These are phyloP conservation scores for Eremochloa ophiuroides DNA, from an alignment of 176 grass and related monocot genomes.

Conservation along the genomic window DNA sequence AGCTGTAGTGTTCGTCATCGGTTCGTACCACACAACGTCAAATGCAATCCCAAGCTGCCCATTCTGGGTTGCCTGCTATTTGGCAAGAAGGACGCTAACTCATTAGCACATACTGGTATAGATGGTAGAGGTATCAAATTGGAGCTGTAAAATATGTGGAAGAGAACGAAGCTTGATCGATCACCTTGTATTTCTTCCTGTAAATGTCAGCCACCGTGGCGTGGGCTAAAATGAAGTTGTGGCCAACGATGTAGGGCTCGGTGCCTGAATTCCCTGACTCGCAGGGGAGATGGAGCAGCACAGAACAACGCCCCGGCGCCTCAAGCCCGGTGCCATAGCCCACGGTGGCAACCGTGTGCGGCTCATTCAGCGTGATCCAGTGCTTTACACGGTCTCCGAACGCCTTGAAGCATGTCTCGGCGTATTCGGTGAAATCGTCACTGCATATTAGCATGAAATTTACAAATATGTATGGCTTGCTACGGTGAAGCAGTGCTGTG, in stretches of 20 bases:
- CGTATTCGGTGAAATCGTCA: conserved; percentile 54
- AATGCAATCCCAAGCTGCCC: conserved; percentile 70
- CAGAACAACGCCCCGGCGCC: conserved; percentile 74
- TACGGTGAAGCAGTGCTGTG: background rate
- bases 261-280: conserved; percentile 56
- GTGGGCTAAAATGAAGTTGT: conserved; percentile 68
- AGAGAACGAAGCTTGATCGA: background rate
- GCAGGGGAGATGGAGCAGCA: conserved; percentile 68
- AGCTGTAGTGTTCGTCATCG: conserved; percentile 28
- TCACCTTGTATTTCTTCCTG: conserved; percentile 60
- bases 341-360: conserved; percentile 73
- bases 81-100: too few species aligned
- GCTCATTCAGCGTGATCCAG: conserved; percentile 90
- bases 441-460: conserved; percentile 24
- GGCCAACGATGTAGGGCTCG: conserved; percentile 78
- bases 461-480: background rate
- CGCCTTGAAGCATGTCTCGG: conserved; percentile 67
- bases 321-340: conserved; percentile 77
- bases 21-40: conserved; percentile 83
- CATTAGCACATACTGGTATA: background rate
- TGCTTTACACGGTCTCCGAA: conserved; percentile 80
- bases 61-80: conserved; percentile 53
- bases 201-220: conserved; percentile 49
- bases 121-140: too few species aligned
- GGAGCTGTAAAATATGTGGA: too few species aligned